Base-by-base conservation (phyloP, 2,329 filamentous ascomycete genomes). In the Fusarium gaditjirri region DNA sequence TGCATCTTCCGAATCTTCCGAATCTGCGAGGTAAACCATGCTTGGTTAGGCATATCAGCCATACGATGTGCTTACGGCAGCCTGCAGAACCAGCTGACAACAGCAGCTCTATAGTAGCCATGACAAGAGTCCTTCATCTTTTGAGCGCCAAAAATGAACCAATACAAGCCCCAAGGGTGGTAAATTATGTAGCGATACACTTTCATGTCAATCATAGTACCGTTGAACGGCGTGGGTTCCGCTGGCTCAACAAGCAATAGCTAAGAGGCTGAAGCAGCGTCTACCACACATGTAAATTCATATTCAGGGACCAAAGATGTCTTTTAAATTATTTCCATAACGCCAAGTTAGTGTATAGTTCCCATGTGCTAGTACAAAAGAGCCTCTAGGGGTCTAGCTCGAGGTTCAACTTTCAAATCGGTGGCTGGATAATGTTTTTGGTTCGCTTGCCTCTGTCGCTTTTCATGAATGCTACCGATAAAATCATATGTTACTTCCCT, bases 351-450 rank as follows among this genome's bases (percentile, higher is more conserved):
- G 25, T 61, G 23, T 39, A 29, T 17, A 17, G 29, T 43, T 19
- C 23, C 25, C 36, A 19, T 25, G 33, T 53, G 36, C 21, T 36
- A 42, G 47, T 65, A 27, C 27, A 25, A 27, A 7, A 6, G 23
- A 42, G n/a, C 5, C 41, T 41, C 27, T 25, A 31, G 16, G 9
- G 35, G 36, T 27, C 42, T 33, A 57, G 38, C 29, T 39, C 27
- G 25, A 54, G 43, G 61, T 60, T 58, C 56, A 66, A 70, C 42
- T 66, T 72, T 58, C 70, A 59, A 58, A 62, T 21, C 19, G 39
- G 54, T 25, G 41, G 50, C 54, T 35, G 52, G 35, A 43, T 43
- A 23, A 52, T 46, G 46, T 13, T 44, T 63, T 42, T 52, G 39
- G n/a, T 47, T 50, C 52, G 54, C 41, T 41, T 43, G 53, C 25